These are phyloP conservation scores for Myotisia sp. DNA, from an alignment of 2,329 filamentous ascomycete species.

Conservation along the genomic window DNA sequence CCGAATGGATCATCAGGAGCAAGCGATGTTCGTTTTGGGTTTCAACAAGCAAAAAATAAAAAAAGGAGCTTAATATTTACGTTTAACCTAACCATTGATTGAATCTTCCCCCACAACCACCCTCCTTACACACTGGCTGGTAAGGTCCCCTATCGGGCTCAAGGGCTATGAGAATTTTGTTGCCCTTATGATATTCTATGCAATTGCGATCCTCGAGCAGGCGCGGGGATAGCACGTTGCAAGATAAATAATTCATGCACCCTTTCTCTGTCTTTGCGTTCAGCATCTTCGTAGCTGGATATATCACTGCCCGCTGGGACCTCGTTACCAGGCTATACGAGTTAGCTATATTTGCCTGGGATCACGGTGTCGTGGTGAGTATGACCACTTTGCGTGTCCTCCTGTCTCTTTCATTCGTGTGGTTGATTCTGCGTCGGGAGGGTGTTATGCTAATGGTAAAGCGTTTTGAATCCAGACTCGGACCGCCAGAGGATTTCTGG, in stretches of 20 bases:
- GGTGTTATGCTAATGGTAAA: too few relatives aligned
- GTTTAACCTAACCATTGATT: too few relatives aligned
- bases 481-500: slow-evolving; percentile 68
- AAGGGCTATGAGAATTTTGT: too few relatives aligned
- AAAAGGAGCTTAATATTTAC: too few relatives aligned
- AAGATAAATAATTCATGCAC: slow-evolving; percentile 79
- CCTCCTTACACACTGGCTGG: too few relatives aligned
- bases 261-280: slow-evolving; percentile 90
- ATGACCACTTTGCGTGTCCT: background rate
- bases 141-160: too few relatives aligned
- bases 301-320: slow-evolving; percentile 98
- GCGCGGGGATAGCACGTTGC: slow-evolving; percentile 16
- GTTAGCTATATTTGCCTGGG: slow-evolving; percentile 91
- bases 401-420: background rate
- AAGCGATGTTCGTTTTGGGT: too few relatives aligned
- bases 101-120: too few relatives aligned
- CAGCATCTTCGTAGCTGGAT: slow-evolving; percentile 97
- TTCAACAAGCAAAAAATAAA: too few relatives aligned
- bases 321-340: slow-evolving; percentile 94
- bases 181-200: too few relatives aligned
- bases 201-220: slow-evolving; percentile 22
- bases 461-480: slow-evolving; percentile 52
- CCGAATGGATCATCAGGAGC: too few relatives aligned
- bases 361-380: slow-evolving; percentile 90
- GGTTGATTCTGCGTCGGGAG: background rate